phyloP scores from a whole-genome alignment of 1,284 basidiomycete genomes.

The Rhodotorula sp. region DNA sequence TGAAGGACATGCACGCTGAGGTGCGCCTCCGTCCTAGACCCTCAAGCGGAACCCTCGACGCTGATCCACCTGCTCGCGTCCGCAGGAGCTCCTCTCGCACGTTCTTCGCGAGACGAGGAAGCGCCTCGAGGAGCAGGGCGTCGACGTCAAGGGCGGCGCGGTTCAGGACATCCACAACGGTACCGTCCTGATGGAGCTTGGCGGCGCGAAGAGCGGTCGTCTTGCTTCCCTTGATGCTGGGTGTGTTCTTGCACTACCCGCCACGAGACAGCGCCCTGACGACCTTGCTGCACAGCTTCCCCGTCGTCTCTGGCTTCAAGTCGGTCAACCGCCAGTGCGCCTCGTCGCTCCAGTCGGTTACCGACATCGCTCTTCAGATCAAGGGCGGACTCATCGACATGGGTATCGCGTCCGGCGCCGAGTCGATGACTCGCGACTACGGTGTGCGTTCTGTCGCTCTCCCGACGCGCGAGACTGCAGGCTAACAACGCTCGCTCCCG shows the following conservation, averaged over 20 bases:
- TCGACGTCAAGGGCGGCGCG: slow-evolving; percentile 47
- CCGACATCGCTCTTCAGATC: slow-evolving; percentile 51
- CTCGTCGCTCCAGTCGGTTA: slow-evolving; percentile 50
- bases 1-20: slow-evolving; percentile 50
- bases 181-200: slow-evolving; percentile 53
- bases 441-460: slow-evolving; percentile 26
- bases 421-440: slow-evolving; percentile 43
- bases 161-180: slow-evolving; percentile 52
- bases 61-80: background rate
- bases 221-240: slow-evolving; percentile 53
- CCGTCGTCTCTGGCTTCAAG: slow-evolving; percentile 43
- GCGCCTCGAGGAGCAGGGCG: slow-evolving; percentile 48
- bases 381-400: slow-evolving; percentile 80
- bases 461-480: too few relatives aligned
- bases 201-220: slow-evolving; percentile 52
- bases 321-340: slow-evolving; percentile 54
- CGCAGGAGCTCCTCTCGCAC: slow-evolving; percentile 49
- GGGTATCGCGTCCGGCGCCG: slow-evolving; percentile 62
- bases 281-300: slow-evolving; percentile 24
- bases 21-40: slow-evolving; percentile 42
- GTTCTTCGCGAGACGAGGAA: slow-evolving; percentile 48
- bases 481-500: background rate
- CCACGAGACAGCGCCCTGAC: slow-evolving; percentile 5
- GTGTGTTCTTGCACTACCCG: slow-evolving; percentile 20
- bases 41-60: background rate